phyloP scores from a whole-genome alignment of 78 protist species.

The Tieghemostelium lacteum region DNA sequence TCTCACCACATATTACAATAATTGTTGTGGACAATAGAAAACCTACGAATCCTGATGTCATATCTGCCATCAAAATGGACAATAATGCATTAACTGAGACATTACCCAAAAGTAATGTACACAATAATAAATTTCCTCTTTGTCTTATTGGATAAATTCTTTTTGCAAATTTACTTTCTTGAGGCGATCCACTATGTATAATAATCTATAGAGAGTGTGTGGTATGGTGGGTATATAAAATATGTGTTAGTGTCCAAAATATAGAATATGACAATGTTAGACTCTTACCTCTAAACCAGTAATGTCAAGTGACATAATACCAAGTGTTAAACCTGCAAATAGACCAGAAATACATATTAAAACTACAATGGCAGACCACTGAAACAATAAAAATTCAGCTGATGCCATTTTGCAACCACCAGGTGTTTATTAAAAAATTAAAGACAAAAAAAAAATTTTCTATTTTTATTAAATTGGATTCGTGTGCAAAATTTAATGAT shows the following conservation, averaged over 20 bases:
- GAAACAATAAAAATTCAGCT: constrained; percentile 28
- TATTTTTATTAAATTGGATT: too few species aligned
- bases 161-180: constrained; percentile 82
- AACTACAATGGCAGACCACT: constrained; percentile 63
- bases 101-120: constrained; percentile 97
- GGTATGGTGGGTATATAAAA: not conserved
- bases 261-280: too few species aligned
- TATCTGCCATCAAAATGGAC: constrained; percentile 86
- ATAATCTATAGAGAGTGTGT: constrained; percentile 61
- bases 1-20: constrained; percentile 95
- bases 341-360: constrained; percentile 85
- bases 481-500: too few species aligned
- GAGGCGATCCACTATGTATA: constrained; percentile 66
- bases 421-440: too few species aligned
- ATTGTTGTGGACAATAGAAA: constrained; percentile 78
- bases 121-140: constrained; percentile 93
- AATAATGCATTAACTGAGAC: constrained; percentile 92
- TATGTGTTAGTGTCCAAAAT: too few species aligned
- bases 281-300: constrained; percentile 80
- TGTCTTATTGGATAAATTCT: constrained; percentile 88
- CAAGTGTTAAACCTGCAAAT: constrained; percentile 94
- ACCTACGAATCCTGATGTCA: constrained; percentile 87
- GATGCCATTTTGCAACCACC: too few species aligned
- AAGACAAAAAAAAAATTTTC: too few species aligned
- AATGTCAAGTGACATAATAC: constrained; percentile 88